Evolutionary conservation across 139 green algal species (phyloP), one percentile per base, ranked within the genome.

Genomic region (Pseudopediastrum boryanum): DNA sequence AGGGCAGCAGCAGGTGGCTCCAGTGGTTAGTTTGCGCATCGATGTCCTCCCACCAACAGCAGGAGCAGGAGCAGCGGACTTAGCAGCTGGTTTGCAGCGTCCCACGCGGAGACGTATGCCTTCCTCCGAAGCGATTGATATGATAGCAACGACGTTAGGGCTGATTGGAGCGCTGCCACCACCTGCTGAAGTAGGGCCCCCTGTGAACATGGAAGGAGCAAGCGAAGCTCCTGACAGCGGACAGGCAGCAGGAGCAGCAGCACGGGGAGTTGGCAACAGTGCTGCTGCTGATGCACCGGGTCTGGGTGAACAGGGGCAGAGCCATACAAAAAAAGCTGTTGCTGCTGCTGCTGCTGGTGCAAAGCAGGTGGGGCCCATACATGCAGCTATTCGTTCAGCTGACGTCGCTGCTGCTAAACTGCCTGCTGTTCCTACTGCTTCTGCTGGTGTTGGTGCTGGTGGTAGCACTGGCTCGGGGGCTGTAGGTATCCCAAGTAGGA

Each of bases 21-120:
- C n/a, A n/a, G n/a, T n/a, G n/a, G n/a, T n/a, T n/a, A n/a, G n/a
- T n/a, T n/a, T n/a, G n/a, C n/a, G n/a, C n/a, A n/a, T n/a, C n/a
- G n/a, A n/a, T n/a, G n/a, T n/a, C n/a, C n/a, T n/a, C n/a, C 12
- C 56, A 66, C 21, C 29, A 71, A 38, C 62, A 71, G 62, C 65
- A 6, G 5, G 23, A 27, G 36, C 38, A 73, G 65, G 42, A 54
- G 65, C 38, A 73, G 65, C 65, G 58, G 65, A 21, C 10, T 23
- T 38, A 50, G 27, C 12, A 50, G 62, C n/a, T 27, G 19, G 31
- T 4, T 31, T 50, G 4, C 33, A 1, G 8, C 7, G 1, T 25
- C 44, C 7, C 54, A 48, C 19, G 19, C 29, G 0, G n/a, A 42
- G 16, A 70, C 25, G n/a, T n/a, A n/a, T n/a, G n/a, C n/a, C n/a